Conservation (phyloP, 306 rosid species). For the Hylodesmum podocarpum region DNA sequence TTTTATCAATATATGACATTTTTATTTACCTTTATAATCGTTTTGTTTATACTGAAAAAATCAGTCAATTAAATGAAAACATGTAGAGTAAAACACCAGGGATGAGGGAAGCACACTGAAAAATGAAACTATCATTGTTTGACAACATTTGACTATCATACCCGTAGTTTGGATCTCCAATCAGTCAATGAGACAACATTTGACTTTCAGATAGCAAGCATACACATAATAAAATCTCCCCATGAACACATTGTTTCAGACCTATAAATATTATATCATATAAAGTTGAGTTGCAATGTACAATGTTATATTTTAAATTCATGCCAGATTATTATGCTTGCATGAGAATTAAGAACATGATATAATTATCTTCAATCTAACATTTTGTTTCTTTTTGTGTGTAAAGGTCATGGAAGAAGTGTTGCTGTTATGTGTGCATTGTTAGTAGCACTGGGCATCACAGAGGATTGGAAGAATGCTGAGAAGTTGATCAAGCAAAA, state of each 20-base stretch:
- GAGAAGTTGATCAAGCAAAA: constrained; percentile 72
- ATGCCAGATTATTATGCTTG: constrained; percentile 1
- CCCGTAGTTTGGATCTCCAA: background rate
- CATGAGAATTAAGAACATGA: background rate
- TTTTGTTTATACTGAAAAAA: background rate
- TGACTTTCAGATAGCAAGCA: background rate
- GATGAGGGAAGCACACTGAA: background rate
- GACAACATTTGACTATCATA: too few relatives aligned
- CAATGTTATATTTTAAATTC: background rate
- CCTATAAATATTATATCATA: constrained; percentile 5
- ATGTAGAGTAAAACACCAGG: background rate
- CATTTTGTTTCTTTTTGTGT: background rate
- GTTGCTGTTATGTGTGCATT: constrained; percentile 92
- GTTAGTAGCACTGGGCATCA: constrained; percentile 74
- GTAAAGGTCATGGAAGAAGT: constrained; percentile 92
- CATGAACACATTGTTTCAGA: background rate
- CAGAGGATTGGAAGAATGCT: constrained; percentile 89
- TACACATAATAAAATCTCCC: constrained; percentile 5
- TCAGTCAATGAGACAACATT: background rate
- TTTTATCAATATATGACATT: constrained; percentile 16
- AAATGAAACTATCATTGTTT: background rate
- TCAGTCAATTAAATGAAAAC: background rate
- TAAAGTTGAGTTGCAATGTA: background rate
- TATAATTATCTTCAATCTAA: background rate
- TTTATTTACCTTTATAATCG: background rate